phyloP scores from a whole-genome alignment of 2,329 filamentous ascomycete species.

The Cryphonectria carpinicola region DNA sequence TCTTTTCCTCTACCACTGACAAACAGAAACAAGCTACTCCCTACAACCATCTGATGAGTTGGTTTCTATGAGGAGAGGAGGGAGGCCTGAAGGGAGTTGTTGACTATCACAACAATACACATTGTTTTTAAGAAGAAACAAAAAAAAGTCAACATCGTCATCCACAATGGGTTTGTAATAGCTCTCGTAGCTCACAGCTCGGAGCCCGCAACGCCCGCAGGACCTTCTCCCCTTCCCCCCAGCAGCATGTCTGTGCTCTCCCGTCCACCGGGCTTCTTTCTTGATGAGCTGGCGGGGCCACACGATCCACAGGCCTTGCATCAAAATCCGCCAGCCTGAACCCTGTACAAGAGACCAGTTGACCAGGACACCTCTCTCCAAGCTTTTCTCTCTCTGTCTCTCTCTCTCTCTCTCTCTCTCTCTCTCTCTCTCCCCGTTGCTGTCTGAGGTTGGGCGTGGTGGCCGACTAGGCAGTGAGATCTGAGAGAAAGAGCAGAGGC shows the following conservation, averaged over 20 bases:
- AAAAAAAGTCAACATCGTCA: background rate
- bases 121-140: background rate
- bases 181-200: background rate
- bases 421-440: background rate
- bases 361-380: background rate
- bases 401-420: no score
- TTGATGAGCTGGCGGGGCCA: background rate
- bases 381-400: no score
- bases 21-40: background rate
- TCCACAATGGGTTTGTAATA: background rate
- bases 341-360: background rate
- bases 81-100: background rate
- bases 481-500: background rate
- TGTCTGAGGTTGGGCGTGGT: background rate
- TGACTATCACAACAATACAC: background rate
- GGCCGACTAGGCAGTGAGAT: background rate
- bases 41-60: no score
- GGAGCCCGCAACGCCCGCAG: background rate
- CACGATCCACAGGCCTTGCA: background rate
- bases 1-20: background rate
- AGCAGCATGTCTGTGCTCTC: conserved; percentile 6
- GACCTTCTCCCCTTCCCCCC: no score
- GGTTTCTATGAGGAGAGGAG: background rate
- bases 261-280: conserved; percentile 3
- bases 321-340: background rate